phyloP scores from a whole-genome alignment of 2,329 filamentous ascomycete species.

The Aplosporella prunicola region DNA sequence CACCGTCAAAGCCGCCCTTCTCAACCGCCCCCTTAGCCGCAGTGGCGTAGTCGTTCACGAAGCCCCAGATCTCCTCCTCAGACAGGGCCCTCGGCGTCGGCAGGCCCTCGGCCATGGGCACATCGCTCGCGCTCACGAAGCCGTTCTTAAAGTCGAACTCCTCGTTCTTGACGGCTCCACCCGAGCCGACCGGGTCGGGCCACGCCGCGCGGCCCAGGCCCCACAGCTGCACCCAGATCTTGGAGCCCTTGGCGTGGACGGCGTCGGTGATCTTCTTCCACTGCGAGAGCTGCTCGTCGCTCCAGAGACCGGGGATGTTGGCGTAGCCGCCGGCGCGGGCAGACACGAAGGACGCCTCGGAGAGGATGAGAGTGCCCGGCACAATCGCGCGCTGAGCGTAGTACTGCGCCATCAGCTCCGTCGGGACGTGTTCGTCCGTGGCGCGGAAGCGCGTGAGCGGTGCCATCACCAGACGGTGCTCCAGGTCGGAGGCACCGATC shows the following conservation, averaged over 20 bases:
- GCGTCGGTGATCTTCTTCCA: slow-evolving; percentile 54
- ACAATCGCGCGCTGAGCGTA: slow-evolving; percentile 22
- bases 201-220: slow-evolving; percentile 48
- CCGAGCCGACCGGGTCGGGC: slow-evolving; percentile 27
- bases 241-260: slow-evolving; percentile 53
- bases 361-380: slow-evolving; percentile 24
- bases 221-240: slow-evolving; percentile 55
- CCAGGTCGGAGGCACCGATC: slow-evolving; percentile 18
- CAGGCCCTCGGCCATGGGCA: slow-evolving; percentile 24
- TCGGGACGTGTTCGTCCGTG: slow-evolving; percentile 39
- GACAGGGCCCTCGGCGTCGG: slow-evolving; percentile 28
- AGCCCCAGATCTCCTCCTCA: slow-evolving; percentile 30
- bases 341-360: slow-evolving; percentile 29
- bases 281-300: slow-evolving; percentile 42
- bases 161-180: slow-evolving; percentile 18
- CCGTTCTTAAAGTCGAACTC: slow-evolving; percentile 23
- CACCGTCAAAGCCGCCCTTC: slow-evolving; percentile 49
- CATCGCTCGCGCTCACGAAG: slow-evolving; percentile 22
- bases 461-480: slow-evolving; percentile 21
- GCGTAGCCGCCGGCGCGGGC: slow-evolving; percentile 19
- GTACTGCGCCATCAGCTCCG: slow-evolving; percentile 28
- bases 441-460: slow-evolving; percentile 32
- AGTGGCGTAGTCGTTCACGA: slow-evolving; percentile 29
- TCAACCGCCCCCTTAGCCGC: slow-evolving; percentile 38
- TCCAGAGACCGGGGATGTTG: slow-evolving; percentile 23